These are phyloP conservation scores for Priceomyces carsonii DNA, from an alignment of 805 yeast species.

Conservation along the genomic window DNA sequence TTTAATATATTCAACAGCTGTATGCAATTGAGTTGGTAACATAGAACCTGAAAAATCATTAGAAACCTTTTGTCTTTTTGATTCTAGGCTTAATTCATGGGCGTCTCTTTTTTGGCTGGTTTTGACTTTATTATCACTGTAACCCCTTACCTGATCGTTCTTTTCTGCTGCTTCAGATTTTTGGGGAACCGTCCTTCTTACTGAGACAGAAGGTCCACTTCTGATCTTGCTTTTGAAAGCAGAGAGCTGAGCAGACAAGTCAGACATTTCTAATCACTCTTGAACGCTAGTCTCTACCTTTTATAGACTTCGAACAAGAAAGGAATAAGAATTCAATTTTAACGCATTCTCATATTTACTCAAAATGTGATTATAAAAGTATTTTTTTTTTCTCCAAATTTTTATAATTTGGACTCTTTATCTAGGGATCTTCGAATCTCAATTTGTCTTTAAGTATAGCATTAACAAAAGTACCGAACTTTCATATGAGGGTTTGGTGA, in stretches of 20 bases:
- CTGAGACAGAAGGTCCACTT: constrained; percentile 44
- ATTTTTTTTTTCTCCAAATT: too few species aligned
- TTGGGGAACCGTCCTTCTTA: constrained; percentile 18
- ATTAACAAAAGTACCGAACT: constrained; percentile 8
- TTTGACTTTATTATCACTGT: not conserved
- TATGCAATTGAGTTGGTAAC: constrained; percentile 80
- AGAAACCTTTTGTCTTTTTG: constrained; percentile 34
- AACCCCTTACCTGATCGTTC: constrained; percentile 8
- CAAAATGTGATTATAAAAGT: too few species aligned
- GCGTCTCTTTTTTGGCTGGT: constrained; percentile 15
- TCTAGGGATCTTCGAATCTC: too few species aligned
- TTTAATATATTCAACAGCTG: constrained; percentile 90
- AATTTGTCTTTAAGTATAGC: too few species aligned
- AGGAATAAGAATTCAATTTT: too few species aligned
- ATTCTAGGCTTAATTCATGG: constrained; percentile 29
- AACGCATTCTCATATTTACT: too few species aligned
- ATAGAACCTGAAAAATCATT: constrained; percentile 52
- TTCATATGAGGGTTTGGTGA: constrained; percentile 10
- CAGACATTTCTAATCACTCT: constrained; percentile 23
- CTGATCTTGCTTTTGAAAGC: constrained; percentile 47
- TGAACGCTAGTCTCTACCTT: too few species aligned
- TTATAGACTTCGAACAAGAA: too few species aligned
- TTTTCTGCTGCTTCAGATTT: constrained; percentile 7
- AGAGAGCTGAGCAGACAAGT: constrained; percentile 44
- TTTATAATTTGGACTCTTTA: too few species aligned